Percentiles rank a stretch among this genome's conserved stretches.
Evolutionary conservation across 2,329 filamentous ascomycete genomes (phyloP).

Genomic region (Fusarium sp.): DNA sequence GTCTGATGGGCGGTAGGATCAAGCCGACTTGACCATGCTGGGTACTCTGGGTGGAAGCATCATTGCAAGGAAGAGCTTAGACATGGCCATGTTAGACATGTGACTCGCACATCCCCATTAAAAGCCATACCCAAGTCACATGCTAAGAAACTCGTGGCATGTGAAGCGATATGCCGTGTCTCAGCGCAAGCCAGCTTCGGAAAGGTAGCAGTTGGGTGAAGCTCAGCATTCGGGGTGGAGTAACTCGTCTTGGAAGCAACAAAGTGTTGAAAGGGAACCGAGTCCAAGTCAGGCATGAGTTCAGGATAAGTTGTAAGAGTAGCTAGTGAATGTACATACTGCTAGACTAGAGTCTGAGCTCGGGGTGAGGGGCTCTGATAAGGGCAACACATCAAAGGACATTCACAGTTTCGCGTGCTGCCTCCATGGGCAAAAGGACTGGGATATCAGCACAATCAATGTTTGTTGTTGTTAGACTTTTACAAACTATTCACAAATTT

Average conservation of each 20-base stretch:
- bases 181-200: background rate
- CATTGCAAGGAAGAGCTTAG: background rate
- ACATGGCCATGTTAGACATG: background rate
- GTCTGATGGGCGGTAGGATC: background rate
- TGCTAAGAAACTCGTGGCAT: background rate
- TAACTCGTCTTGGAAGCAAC: background rate
- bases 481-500: background rate
- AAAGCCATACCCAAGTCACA: background rate
- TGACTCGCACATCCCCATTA: background rate
- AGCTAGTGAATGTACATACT: background rate
- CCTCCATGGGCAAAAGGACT: background rate
- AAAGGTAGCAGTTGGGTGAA: background rate
- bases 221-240: background rate
- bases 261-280: background rate
- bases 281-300: too few relatives aligned
- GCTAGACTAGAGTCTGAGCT: background rate
- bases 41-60: background rate
- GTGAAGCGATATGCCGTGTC: background rate
- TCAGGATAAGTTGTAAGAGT: background rate
- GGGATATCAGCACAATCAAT: background rate
- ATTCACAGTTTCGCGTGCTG: background rate
- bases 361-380: background rate
- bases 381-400: background rate
- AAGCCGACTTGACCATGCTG: background rate
- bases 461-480: background rate